Conservation (phyloP, 441 rosid species). For the Croton laevigatus region DNA sequence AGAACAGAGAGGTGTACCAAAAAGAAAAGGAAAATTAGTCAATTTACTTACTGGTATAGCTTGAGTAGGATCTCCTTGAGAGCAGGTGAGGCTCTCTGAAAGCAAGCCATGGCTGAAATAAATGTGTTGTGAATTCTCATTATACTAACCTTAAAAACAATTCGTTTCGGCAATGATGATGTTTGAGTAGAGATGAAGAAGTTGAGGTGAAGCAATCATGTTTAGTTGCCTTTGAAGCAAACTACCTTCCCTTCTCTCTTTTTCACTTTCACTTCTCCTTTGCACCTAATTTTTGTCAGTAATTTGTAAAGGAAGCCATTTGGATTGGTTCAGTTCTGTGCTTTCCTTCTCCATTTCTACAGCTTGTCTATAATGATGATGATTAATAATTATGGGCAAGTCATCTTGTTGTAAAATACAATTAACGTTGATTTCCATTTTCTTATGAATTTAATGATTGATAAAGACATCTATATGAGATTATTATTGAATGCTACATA, state of each 20-base stretch:
- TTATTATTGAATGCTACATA: too few relatives aligned
- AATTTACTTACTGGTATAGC: constrained; percentile 43
- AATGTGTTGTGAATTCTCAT: too few relatives aligned
- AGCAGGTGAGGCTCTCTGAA: constrained; percentile 69
- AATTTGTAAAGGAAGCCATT: constrained; percentile 29
- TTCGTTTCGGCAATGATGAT: not conserved
- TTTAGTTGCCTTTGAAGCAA: constrained; percentile 47
- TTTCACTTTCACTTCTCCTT: not conserved
- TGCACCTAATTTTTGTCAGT: constrained; percentile 8
- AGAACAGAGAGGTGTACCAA: not conserved
- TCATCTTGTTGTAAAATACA: too few relatives aligned
- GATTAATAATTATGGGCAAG: too few relatives aligned
- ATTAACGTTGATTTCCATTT: not conserved
- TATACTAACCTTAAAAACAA: too few relatives aligned
- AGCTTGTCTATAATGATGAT: too few relatives aligned
- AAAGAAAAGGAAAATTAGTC: too few relatives aligned
- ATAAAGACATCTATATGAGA: too few relatives aligned
- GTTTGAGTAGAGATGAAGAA: constrained; percentile 30
- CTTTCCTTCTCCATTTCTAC: constrained; percentile 14
- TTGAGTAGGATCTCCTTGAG: constrained; percentile 61
- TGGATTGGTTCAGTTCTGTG: too few relatives aligned
- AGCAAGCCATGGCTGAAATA: constrained; percentile 44
- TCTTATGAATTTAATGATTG: too few relatives aligned
- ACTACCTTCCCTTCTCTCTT: constrained; percentile 17
- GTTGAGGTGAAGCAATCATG: constrained; percentile 40